Evolutionary conservation across 805 yeast species (phyloP), one percentile per base, ranked within the genome.

Genomic region (Scheffersomyces coipomensis): DNA sequence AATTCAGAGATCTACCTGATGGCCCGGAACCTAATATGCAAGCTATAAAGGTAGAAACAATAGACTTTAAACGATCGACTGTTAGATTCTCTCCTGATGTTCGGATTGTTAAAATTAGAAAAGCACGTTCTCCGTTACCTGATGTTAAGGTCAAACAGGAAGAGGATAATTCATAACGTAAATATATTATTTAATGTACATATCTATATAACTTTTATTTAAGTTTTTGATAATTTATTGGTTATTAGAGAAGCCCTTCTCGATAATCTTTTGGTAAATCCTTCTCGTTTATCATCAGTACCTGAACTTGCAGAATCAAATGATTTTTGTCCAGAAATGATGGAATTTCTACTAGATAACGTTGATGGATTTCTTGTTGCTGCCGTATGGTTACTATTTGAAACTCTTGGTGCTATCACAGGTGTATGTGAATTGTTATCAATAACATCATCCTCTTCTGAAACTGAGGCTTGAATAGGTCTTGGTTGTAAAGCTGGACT

Each of bases 11-110:
- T 17, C 72, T 85, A 4, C 73, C 75, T 1, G 77, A 78, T 54
- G 93, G 93, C 0, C 93, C 95, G 0, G 95, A 85, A 47, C 75
- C 72, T 2, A 85, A 85, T 48, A 74, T 86, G 81, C 93, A 93
- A 0, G 73, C 67, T 2, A 75, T 82, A 5, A 57, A 56, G 10
- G 76, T 82, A n/a, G 95, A 87, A 46, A 86, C 95, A 0, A 76
- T 85, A 15, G 71, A 71, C 2, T 77, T 82, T 0, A 76, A 75
- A 3, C 66, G 73, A 1, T 66, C 68, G 0, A 71, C 69, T 18
- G 88, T 85, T 3, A 81, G 75, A 47, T 73, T 84, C 46, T 69
- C 93, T 0, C 71, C 67, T 5, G 83, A 83, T 49, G 77, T 86
- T 6, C 60, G 65, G 35, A 63, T 68, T 10, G 43, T 65, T 1